A percentile compares a stretch with the other conserved stretches of the same genome.
These are phyloP conservation scores for Hyphopichia homilentoma DNA, from an alignment of 805 yeast species.

Conservation along the genomic window DNA sequence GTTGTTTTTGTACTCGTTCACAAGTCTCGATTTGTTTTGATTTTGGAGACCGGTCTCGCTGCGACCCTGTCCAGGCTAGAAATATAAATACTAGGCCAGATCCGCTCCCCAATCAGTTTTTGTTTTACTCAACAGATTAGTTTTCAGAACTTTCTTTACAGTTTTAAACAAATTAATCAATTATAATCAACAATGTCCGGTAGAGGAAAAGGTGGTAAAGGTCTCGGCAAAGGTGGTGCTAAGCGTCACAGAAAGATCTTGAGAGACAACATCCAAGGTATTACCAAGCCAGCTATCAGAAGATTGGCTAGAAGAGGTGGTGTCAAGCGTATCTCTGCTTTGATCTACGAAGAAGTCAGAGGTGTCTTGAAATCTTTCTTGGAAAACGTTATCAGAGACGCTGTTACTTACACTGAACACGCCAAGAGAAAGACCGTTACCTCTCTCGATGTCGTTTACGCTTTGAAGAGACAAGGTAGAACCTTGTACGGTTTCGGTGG, in stretches of 20 bases:
- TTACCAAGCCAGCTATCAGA: slow-evolving; percentile 99
- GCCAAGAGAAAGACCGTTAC: slow-evolving; percentile 99
- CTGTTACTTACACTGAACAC: slow-evolving; percentile 99
- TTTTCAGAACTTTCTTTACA: neutral
- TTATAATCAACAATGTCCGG: slow-evolving; percentile 76
- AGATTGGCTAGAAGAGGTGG: slow-evolving; percentile 99
- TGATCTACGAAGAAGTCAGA: slow-evolving; percentile 98
- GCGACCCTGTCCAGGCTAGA: no score
- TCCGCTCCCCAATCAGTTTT: no score
- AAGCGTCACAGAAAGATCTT: slow-evolving; percentile 99
- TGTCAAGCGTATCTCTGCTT: slow-evolving; percentile 99
- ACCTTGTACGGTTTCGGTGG: slow-evolving; percentile 99
- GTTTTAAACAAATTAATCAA: neutral
- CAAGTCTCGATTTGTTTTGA: no score
- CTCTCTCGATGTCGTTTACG: slow-evolving; percentile 97
- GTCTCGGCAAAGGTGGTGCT: slow-evolving; percentile 99
- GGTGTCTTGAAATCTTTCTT: slow-evolving; percentile 93
- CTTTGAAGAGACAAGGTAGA: slow-evolving; percentile 99
- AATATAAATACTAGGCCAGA: no score
- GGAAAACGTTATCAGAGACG: slow-evolving; percentile 97
- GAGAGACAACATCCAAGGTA: slow-evolving; percentile 99
- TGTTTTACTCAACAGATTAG: no score
- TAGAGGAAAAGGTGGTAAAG: slow-evolving; percentile 99
- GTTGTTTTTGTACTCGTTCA: no score
- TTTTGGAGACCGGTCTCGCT: no score